phyloP scores from a whole-genome alignment of 2,329 filamentous ascomycete species.

The Cladosporium austrohemisphaericum region DNA sequence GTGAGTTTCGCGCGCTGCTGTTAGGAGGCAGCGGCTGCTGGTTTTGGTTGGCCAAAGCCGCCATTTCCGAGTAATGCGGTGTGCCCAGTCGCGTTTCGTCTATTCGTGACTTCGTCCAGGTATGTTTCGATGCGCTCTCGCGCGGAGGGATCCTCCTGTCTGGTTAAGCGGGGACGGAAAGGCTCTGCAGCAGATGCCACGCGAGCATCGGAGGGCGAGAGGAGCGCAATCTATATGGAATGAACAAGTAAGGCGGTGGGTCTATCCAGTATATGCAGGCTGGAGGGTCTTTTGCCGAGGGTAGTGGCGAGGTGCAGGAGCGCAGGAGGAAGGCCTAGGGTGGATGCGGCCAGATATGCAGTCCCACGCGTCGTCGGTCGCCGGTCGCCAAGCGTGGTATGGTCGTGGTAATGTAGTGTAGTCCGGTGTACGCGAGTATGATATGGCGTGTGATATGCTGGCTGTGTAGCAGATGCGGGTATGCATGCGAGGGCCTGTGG shows the following conservation, averaged over 20 bases:
- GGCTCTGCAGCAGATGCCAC: slow-evolving; percentile 23
- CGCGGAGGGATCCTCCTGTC: slow-evolving; percentile 12
- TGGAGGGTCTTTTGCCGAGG: slow-evolving; percentile 1
- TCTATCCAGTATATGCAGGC: neutral
- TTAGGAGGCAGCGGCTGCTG: slow-evolving; percentile 27
- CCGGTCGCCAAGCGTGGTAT: neutral
- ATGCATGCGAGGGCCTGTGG: slow-evolving; percentile 3
- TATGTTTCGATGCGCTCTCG: slow-evolving; percentile 10
- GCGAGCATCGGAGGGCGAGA: slow-evolving; percentile 29
- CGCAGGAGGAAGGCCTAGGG: slow-evolving; percentile 2
- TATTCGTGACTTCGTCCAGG: neutral
- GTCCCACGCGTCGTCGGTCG: slow-evolving; percentile 1
- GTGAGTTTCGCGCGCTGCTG: slow-evolving; percentile 27
- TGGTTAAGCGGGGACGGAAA: neutral
- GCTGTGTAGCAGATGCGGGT: slow-evolving; percentile 7
- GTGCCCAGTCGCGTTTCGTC: slow-evolving; percentile 3
- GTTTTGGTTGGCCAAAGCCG: slow-evolving; percentile 29
- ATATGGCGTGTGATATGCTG: neutral
- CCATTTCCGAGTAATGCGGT: slow-evolving; percentile 27
- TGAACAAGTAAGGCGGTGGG: neutral
- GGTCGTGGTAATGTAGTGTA: neutral
- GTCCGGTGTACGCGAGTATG: neutral
- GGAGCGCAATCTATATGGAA: slow-evolving; percentile 15
- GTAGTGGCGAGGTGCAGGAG: slow-evolving; percentile 8
- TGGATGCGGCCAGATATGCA: neutral